Evolutionary conservation across 805 yeast genomes (phyloP).

Genomic region (Barnettozyma botsteinii): DNA sequence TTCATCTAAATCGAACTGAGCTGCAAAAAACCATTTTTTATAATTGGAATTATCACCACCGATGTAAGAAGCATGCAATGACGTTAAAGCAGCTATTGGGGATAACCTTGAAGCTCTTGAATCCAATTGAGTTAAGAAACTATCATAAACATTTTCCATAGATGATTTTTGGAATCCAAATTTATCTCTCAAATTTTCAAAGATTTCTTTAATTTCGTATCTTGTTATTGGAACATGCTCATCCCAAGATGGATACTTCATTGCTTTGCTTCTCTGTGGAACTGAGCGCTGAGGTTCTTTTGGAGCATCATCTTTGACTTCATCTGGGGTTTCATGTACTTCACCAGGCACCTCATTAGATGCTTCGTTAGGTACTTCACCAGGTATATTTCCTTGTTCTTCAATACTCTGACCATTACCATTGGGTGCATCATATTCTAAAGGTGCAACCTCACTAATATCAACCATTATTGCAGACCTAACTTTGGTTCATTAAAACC

Average conservation of each 20-base stretch:
- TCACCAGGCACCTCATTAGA: no score
- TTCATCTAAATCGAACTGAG: slow-evolving; percentile 72
- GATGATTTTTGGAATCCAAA: slow-evolving; percentile 87
- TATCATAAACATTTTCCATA: slow-evolving; percentile 74
- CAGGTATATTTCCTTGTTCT: no score
- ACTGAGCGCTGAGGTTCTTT: neutral
- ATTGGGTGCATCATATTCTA: no score
- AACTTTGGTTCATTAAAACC: no score
- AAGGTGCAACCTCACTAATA: no score
- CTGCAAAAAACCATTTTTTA: slow-evolving; percentile 88
- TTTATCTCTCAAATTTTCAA: slow-evolving; percentile 47
- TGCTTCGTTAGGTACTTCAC: no score
- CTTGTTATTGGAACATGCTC: slow-evolving; percentile 68
- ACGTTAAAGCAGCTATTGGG: slow-evolving; percentile 62
- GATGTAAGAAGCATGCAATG: slow-evolving; percentile 85
- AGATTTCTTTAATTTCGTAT: slow-evolving; percentile 55
- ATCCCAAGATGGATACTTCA: slow-evolving; percentile 20
- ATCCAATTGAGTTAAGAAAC: slow-evolving; percentile 72
- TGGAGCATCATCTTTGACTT: neutral
- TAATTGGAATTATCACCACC: slow-evolving; percentile 88
- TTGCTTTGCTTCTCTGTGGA: neutral
- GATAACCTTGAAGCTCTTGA: slow-evolving; percentile 80
- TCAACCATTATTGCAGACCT: no score
- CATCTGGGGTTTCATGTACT: neutral
- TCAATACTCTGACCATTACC: no score